Evolutionary conservation across 768 basidiomycete species (phyloP), one percentile per base, ranked within the genome.

Genomic region (Leccinum ochraceum): DNA sequence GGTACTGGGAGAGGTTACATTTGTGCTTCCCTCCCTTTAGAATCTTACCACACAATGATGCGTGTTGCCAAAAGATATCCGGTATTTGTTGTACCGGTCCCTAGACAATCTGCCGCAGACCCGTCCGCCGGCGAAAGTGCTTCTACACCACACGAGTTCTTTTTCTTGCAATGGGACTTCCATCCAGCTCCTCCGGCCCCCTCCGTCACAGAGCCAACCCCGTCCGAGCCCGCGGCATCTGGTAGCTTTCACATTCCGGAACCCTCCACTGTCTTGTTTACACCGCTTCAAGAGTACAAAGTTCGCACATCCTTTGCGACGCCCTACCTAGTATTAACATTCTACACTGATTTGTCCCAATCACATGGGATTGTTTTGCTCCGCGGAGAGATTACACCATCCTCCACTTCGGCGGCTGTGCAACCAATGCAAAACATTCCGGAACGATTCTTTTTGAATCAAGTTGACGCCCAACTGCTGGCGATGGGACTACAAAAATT

Each of bases 231-330:
- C 60, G 71, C 60, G 66, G 34, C 58, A 66, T 20, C 68, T 61
- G 34, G 61, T 62, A 14, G 59, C 67, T 28, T 63, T 6, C 67
- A 70, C 14, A 84, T 85, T 64, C 83, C 85, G 16, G 79, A 77
- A 55, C 77, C 76, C 3, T 85, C 94, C 6, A 95, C 94, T 0
- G 81, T 96, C 56, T 80, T 98, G 37, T 96, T 96, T 79, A 95
- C 97, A 0, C 92, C 95, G 2, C 80, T 98, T 48, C 88, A 90
- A 65, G 96, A 98, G 76, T 99, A 93, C 83, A 96, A 97, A 74
- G 75, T 86, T 59, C 87, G 90, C 44, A 82, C 82, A 56, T 81
- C 88, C 17, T 98, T 89, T 73, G 91, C 97, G 7, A 95, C 94
- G 5, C 95, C 96, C 1, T 92, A 94, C 70, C 81, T 99, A 26